phyloP scores from a whole-genome alignment of 2,329 filamentous ascomycete species.

The Apiospora kogelbergensis region DNA sequence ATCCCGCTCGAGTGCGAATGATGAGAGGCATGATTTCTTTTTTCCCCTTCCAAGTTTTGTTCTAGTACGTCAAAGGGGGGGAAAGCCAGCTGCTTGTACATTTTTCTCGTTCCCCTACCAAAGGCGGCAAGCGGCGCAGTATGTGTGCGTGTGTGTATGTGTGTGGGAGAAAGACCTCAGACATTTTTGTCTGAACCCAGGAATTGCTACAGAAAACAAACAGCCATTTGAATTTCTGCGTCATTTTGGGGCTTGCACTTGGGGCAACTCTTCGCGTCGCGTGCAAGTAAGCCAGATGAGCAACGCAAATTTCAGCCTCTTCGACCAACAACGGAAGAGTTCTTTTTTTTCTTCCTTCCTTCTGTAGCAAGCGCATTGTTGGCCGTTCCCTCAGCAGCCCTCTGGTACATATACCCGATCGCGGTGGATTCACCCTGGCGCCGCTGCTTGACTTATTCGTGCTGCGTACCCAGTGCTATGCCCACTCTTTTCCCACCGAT shows the following conservation, averaged over 20 bases:
- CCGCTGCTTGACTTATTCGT: constrained; percentile 1
- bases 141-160: not conserved
- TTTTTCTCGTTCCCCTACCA: not conserved
- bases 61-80: not conserved
- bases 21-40: not conserved
- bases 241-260: constrained; percentile 7
- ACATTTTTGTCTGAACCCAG: constrained; percentile 6
- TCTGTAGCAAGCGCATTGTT: not conserved
- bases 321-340: not conserved
- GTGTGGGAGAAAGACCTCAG: not conserved
- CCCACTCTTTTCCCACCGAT: constrained; percentile 6
- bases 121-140: not conserved
- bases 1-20: not conserved
- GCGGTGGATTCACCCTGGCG: constrained; percentile 1
- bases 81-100: not conserved
- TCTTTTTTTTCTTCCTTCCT: not conserved
- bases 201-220: constrained; percentile 7
- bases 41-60: not conserved
- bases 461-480: not conserved
- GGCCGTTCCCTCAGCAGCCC: not conserved
- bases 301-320: not conserved
- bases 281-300: not conserved
- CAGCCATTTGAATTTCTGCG: constrained; percentile 7
- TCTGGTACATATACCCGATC: constrained; percentile 6
- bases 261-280: constrained; percentile 6